These are phyloP conservation scores for Gentiana macrophylla DNA, from an alignment of 257 asterid genomes.

Conservation along the genomic window DNA sequence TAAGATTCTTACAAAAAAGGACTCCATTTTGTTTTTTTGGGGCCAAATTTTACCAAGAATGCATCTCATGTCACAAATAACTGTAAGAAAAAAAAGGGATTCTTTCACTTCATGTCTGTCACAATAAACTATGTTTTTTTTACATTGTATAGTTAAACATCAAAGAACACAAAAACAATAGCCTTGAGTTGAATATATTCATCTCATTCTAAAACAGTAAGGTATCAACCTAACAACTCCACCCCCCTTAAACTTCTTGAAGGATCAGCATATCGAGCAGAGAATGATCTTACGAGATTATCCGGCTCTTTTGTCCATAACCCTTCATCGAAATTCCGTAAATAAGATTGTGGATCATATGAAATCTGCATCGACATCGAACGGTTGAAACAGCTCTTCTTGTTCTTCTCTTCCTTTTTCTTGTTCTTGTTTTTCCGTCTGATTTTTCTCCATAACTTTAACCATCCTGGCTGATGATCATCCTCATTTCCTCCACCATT, in stretches of 20 bases:
- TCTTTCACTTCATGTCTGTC: not conserved
- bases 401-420: constrained; percentile 12
- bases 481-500: no score
- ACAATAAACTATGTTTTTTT: no score
- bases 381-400: constrained; percentile 14
- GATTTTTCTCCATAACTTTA: constrained; percentile 41
- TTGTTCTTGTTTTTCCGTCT: constrained; percentile 22
- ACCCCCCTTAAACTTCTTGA: constrained; percentile 18
- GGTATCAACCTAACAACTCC: constrained; percentile 3
- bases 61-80: not conserved
- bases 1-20: constrained; percentile 10
- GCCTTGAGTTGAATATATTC: no score
- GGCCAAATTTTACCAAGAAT: not conserved
- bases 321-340: constrained; percentile 67
- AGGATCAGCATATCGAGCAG: constrained; percentile 64
- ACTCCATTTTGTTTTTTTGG: constrained; percentile 3
- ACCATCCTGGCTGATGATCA: constrained; percentile 30
- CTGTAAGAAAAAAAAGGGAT: not conserved
- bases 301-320: constrained; percentile 37
- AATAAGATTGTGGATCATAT: constrained; percentile 44
- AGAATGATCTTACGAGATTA: constrained; percentile 50
- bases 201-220: not conserved
- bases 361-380: constrained; percentile 13
- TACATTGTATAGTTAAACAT: no score
- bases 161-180: no score